Base-by-base conservation (phyloP, 345 rosid genomes). In the Salix dunnii region DNA sequence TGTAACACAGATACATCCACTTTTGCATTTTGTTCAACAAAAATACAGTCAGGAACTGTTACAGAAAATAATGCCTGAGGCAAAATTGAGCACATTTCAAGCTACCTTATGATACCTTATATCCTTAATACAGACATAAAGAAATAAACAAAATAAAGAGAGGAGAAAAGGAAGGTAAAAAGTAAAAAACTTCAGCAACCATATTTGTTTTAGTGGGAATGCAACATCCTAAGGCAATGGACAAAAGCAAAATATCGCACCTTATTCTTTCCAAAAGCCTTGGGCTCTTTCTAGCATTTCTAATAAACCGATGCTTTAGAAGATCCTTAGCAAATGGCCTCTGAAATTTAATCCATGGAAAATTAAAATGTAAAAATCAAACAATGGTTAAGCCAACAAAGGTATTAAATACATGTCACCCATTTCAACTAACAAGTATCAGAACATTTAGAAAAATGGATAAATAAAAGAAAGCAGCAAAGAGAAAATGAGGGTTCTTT, bases 301-400 rank as follows among this genome's bases (percentile, higher is more conserved):
- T 90, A 67, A 94, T 91, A 81, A 94, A 96, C n/a, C 97, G 95
- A 71, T 91, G 93, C 88, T 85, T 96, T 78, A 92, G 87, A 82
- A 96, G 97, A 77, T 96, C 99, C 89, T 87, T 96, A 69, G 99
- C 99, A 83, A 92, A 91, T 83, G 86, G 92, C 84, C 99, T 89
- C 99, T 94, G 94, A 78, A 86, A 85, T 85, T 42, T 75, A 71
- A 85, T 33, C 64, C 76, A 68, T 73, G 48, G 74, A 79, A 70
- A 48, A 72, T 23, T 68, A 72, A 69, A 49, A 74, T 10, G 48
- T 67, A 72, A 72, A 23, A 72, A 77, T 51, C 55, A 53, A 60
- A 36, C n/a, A 43, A 43, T 67, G 38, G 35, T 68, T 79, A 65
- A 74, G 66, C 72, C 64, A 71, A 42, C 23, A 60, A 38, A 80